Percentiles rank a stretch among this genome's conserved stretches.
Conservation (phyloP, 495 filamentous ascomycete genomes). For the Neurospora tetrasperma region DNA sequence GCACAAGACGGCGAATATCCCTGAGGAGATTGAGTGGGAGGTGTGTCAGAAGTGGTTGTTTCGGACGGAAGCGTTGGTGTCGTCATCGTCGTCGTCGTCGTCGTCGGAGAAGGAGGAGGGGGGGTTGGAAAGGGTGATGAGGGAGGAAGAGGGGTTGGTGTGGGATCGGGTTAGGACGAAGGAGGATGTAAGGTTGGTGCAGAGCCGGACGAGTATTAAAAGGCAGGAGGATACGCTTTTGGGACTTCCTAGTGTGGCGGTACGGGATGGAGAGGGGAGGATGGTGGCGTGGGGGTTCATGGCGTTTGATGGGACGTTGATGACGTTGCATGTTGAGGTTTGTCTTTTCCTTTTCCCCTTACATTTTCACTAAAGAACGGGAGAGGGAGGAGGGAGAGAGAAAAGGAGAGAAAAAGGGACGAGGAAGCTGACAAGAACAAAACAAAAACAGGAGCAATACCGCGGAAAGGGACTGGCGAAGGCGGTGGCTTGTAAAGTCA, state of each 20-base stretch:
- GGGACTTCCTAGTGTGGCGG: background rate
- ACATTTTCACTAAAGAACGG: too few species aligned
- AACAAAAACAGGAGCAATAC: constrained; percentile 17
- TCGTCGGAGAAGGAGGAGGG: background rate
- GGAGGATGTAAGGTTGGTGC: constrained; percentile 26
- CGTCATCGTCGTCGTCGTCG: too few species aligned
- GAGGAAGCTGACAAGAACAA: too few species aligned
- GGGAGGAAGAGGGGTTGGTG: constrained; percentile 11
- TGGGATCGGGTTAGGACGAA: constrained; percentile 20
- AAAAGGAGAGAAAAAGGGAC: too few species aligned
- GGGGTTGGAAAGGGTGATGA: background rate
- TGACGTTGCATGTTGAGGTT: constrained; percentile 27
- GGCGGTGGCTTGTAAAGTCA: constrained; percentile 29
- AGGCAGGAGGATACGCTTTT: constrained; percentile 16
- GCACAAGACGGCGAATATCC: constrained; percentile 7
- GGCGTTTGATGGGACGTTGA: constrained; percentile 26
- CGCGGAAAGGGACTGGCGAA: constrained; percentile 36
- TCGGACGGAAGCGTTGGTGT: constrained; percentile 6
- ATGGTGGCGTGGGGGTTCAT: constrained; percentile 37
- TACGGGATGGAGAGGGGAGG: constrained; percentile 9
- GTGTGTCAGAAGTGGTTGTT: constrained; percentile 37
- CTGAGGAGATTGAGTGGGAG: constrained; percentile 12
- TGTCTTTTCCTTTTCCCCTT: background rate
- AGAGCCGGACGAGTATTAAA: constrained; percentile 22
- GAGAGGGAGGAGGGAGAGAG: too few species aligned